These are phyloP conservation scores for Epichloe uncinata DNA, from an alignment of 2,329 filamentous ascomycete genomes.

Conservation along the genomic window DNA sequence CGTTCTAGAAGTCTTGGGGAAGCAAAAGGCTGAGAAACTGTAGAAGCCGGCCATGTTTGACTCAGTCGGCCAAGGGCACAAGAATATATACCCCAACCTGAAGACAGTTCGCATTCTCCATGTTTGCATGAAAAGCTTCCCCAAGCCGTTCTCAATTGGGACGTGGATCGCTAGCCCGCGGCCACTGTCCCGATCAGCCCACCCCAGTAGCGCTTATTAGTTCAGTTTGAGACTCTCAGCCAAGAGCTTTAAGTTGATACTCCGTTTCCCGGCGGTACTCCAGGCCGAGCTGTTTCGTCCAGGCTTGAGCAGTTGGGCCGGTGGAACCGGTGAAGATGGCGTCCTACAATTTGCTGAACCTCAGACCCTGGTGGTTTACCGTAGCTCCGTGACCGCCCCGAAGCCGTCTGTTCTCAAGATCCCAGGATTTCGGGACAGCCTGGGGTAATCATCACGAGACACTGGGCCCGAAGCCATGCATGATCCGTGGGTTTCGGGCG, in stretches of 20 bases:
- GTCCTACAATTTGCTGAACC: background rate
- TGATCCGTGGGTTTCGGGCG: conserved; percentile 3
- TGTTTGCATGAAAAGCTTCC: background rate
- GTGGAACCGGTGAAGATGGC: background rate
- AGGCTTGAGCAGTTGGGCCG: background rate
- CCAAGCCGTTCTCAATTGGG: background rate
- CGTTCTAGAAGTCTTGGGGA: conserved; percentile 1
- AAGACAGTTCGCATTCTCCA: background rate
- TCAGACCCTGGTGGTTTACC: too few species aligned
- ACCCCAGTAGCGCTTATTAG: background rate
- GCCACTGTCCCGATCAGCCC: background rate
- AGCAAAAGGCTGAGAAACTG: background rate
- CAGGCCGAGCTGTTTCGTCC: too few species aligned
- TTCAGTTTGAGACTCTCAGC: background rate
- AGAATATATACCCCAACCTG: conserved; percentile 2
- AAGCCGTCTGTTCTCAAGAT: background rate
- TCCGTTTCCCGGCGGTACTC: too few species aligned
- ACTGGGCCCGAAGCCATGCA: too few species aligned
- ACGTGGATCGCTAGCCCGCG: conserved; percentile 4
- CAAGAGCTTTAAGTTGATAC: too few species aligned
- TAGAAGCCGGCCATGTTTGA: conserved; percentile 1
- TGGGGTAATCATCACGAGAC: too few species aligned
- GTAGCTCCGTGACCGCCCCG: too few species aligned
- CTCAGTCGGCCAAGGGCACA: background rate
- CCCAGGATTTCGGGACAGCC: too few species aligned